A percentile compares a stretch with the other conserved stretches of the same genome.
Evolutionary conservation across 1,284 basidiomycete genomes (phyloP).

Genomic region (Pterulicium gracile): DNA sequence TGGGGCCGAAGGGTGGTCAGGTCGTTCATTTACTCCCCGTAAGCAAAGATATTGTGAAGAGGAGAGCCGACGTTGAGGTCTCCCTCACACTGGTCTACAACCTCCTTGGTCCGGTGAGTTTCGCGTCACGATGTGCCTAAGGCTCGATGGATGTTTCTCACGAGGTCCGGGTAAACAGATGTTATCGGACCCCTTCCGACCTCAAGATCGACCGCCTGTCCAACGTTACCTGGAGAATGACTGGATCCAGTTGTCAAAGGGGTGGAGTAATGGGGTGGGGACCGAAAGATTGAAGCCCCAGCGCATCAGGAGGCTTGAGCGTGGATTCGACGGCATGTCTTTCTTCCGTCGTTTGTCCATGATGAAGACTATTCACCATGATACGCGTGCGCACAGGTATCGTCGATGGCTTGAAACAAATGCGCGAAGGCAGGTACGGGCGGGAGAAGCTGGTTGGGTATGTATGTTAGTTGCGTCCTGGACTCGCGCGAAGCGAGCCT

Average conservation of each 20-base stretch:
- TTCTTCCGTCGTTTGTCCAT: background rate
- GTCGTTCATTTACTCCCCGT: background rate
- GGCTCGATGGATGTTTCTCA: no score
- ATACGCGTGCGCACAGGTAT: background rate
- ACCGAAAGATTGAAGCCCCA: background rate
- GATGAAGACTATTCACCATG: background rate
- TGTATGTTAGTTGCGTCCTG: no score
- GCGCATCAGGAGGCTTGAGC: background rate
- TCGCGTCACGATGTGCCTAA: no score
- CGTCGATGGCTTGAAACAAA: background rate
- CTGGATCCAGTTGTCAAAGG: background rate
- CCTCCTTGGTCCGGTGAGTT: background rate
- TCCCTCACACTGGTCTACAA: background rate
- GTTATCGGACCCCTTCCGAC: background rate
- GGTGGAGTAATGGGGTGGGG: background rate
- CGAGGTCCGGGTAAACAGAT: no score
- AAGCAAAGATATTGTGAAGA: background rate
- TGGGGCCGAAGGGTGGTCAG: background rate
- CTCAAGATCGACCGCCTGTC: background rate
- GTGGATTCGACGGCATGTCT: background rate
- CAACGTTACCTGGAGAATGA: background rate
- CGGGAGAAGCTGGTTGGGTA: conserved; percentile 1
- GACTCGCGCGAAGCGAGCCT: no score
- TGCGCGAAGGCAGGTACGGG: background rate
- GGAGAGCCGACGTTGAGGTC: background rate